Evolutionary conservation across 345 rosid species (phyloP), one percentile per base, ranked within the genome.

Genomic region (Lagerstroemia speciosa): DNA sequence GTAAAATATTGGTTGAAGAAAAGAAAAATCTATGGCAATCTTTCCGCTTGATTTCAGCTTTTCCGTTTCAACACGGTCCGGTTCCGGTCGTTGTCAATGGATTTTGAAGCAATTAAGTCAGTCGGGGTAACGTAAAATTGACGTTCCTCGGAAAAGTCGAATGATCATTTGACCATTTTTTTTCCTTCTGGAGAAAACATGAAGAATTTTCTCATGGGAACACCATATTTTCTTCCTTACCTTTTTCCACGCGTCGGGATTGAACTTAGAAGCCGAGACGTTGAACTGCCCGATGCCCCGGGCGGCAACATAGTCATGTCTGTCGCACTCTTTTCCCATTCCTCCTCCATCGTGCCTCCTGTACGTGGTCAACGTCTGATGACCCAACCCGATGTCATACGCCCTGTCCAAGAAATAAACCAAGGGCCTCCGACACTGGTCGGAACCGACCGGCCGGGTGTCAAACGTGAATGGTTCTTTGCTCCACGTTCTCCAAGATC

Each of bases 391-490:
- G 1, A 67, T 36, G 15, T 46, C 69, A 68, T 80, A 70, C 22
- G 77, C 81, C 70, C 79, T 71, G 48, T 91, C 90, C 76, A 93
- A 61, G 77, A 86, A 89, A 76, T 81, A 91, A 16, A 84, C 45
- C 45, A 93, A 31, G 29, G 98, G 96, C 69, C 81, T 77, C 52
- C 84, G 67, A 36, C 98, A 87, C 33, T 90, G 86, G 74, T 82
- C 78, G 0, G 61, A 27, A 64, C 82, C 79, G 32, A 80, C n/a
- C 70, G 85, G 76, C 72, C 86, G 88, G 67, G 93, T 89, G 77
- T 93, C 82, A 36, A 91, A 84, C 22, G 88, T 76, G 82, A 86
- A 91, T 0, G 96, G 98, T 45, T 77, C 92, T 2, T 75, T 45
- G 58, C 79, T 78, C 80, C 84, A 85, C 6, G 74, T 89, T 79